Percentiles rank a stretch among this genome's conserved stretches.
These are phyloP conservation scores for Nicotiana rustica DNA, from an alignment of 305 asterid species.

Conservation along the genomic window DNA sequence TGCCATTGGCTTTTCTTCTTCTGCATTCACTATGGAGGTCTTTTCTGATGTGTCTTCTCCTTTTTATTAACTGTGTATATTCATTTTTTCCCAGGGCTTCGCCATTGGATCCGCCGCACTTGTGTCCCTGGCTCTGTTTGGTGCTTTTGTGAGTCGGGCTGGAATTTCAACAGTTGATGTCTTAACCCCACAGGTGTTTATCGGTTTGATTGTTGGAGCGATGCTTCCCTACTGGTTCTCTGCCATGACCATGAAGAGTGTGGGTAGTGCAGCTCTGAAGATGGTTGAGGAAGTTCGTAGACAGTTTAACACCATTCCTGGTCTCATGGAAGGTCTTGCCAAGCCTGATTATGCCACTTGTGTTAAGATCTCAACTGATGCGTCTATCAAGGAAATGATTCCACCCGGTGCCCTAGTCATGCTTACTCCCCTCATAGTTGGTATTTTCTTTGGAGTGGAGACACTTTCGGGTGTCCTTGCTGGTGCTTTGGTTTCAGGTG, in stretches of 20 bases:
- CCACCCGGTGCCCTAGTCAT: conserved; percentile 46
- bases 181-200: conserved; percentile 41
- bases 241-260: conserved; percentile 47
- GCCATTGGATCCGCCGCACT: conserved; percentile 46
- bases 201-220: conserved; percentile 44
- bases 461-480: conserved; percentile 44
- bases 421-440: conserved; percentile 41
- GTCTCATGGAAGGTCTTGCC: conserved; percentile 40
- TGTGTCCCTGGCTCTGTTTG: conserved; percentile 41
- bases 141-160: conserved; percentile 48
- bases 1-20: background rate
- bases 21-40: background rate
- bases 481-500: conserved; percentile 45
- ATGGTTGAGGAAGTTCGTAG: conserved; percentile 47
- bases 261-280: conserved; percentile 46
- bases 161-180: conserved; percentile 40
- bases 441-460: conserved; percentile 45
- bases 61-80: background rate
- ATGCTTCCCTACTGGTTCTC: conserved; percentile 50
- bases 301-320: conserved; percentile 46
- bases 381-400: conserved; percentile 45
- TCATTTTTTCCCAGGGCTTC: conserved; percentile 34
- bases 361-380: conserved; percentile 44
- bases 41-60: background rate
- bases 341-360: conserved; percentile 46